Base-by-base conservation (phyloP, 495 filamentous ascomycete species). In the Penicillium turbatum region DNA sequence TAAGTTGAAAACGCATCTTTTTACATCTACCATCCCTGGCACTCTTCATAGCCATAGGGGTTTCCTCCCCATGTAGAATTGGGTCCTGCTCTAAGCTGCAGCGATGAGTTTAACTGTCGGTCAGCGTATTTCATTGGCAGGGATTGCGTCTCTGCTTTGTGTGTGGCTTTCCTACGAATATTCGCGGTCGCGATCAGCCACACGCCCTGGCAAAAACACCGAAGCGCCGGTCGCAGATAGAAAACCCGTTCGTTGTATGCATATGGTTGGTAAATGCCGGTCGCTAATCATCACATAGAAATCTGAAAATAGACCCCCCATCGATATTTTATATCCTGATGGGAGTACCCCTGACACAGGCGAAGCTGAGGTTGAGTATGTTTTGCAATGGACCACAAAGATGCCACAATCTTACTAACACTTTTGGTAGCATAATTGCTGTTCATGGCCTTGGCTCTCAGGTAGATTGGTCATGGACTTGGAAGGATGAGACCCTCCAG, bases 381-480 rank as follows among this genome's bases (percentile, higher is more conserved):
- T 48, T 4, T 7, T n/a, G 6, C 9, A 17, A 19, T 6, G 41
- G 12, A 12, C 4, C 1, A 26, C 10, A 34, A 34, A 1, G 0
- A 26, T 1, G 5, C 5, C 5, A 36, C 12, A 26, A 26, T 26
- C 12, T 9, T 19, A 6, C 31, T 48, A 15, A 48, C 34, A 2
- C 1, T n/a, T 8, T 10, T 2, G 1, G 16, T 8, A 48, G 45
- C 9, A 48, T 48, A 24, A 31, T 48, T 8, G 45, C 45, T 15
- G 45, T 48, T 6, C 45, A 48, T 34, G 45, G 45, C 17, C 45
- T 48, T 36, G 45, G 45, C 11, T 48, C 45, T 6, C 31, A 48
- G 17, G 45, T 34, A 13, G 45, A 48, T 36, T 48, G 45, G 45
- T 48, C 45, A 27, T 48, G 45, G 45, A 36, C 45, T 12, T 48